phyloP scores from a whole-genome alignment of 2,329 filamentous ascomycete genomes.

The Lasiodiplodia citricola region DNA sequence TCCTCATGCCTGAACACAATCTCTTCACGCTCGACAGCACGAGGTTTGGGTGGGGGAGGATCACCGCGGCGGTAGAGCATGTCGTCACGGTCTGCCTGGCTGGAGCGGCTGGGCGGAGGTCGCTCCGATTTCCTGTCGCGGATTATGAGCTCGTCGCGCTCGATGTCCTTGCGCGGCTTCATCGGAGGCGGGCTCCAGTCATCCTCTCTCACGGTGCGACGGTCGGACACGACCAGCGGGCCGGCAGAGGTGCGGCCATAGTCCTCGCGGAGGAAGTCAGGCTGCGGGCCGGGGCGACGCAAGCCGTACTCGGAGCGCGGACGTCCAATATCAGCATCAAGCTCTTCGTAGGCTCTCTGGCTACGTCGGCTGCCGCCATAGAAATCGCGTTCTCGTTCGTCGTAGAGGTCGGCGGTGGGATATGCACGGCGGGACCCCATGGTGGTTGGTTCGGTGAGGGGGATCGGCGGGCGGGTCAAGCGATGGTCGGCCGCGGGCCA shows the following conservation, averaged over 20 bases:
- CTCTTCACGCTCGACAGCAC: conserved; percentile 34
- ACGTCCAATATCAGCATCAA: conserved; percentile 53
- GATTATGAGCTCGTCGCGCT: conserved; percentile 44
- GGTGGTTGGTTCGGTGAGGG: conserved; percentile 25
- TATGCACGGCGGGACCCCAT: conserved; percentile 53
- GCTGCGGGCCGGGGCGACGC: conserved; percentile 47
- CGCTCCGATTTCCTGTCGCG: conserved; percentile 35
- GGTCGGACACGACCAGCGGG: conserved; percentile 52
- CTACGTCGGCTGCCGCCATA: conserved; percentile 48
- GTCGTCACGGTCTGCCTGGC: conserved; percentile 42
- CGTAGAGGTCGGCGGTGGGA: conserved; percentile 53
- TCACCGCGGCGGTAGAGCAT: conserved; percentile 40
- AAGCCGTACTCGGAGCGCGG: conserved; percentile 29
- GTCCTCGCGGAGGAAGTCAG: conserved; percentile 58
- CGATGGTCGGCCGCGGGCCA: conserved; percentile 9
- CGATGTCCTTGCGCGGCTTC: conserved; percentile 43
- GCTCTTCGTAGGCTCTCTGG: conserved; percentile 54
- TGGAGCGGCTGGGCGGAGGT: conserved; percentile 32
- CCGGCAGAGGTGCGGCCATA: conserved; percentile 53
- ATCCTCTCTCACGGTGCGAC: conserved; percentile 41
- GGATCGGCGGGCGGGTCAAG: conserved; percentile 26
- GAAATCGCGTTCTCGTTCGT: conserved; percentile 57
- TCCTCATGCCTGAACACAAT: conserved; percentile 20
- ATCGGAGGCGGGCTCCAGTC: conserved; percentile 43
- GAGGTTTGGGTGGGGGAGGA: conserved; percentile 34